Evolutionary conservation across 2,329 filamentous ascomycete species (phyloP).

Genomic region (Talaromyces sp.): DNA sequence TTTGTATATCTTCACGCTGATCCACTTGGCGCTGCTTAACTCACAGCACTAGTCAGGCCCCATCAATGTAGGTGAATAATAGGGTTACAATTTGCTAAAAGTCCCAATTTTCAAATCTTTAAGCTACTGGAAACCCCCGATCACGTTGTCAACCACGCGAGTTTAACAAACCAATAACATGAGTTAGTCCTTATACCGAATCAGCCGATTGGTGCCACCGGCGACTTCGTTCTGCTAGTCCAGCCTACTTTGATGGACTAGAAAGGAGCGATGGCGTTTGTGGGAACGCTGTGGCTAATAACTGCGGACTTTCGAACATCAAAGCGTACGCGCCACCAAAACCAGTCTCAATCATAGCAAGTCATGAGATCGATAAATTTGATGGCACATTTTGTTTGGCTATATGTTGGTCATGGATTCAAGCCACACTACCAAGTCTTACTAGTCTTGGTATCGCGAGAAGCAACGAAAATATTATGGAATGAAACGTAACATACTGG

Average conservation of each 20-base stretch:
- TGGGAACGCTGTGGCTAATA: slow-evolving; percentile 1
- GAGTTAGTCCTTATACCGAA: too few species aligned
- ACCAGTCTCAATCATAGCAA: background rate
- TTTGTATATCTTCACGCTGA: background rate
- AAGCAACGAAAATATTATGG: background rate
- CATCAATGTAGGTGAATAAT: background rate
- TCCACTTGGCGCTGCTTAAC: background rate
- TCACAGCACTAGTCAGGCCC: background rate
- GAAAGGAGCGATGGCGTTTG: background rate
- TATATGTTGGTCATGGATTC: background rate
- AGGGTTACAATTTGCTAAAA: background rate
- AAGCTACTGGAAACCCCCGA: background rate
- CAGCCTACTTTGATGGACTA: background rate
- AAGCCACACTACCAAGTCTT: background rate
- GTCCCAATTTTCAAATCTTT: background rate
- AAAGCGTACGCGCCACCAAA: background rate
- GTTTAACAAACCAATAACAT: background rate
- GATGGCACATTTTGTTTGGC: background rate
- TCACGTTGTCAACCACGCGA: background rate
- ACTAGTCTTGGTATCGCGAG: background rate
- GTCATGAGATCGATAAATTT: background rate
- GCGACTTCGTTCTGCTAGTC: background rate
- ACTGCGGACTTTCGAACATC: background rate
- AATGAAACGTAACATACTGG: background rate
- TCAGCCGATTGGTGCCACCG: too few species aligned